Conservation (phyloP, 2,329 filamentous ascomycete species). For the Cercospora sp. region DNA sequence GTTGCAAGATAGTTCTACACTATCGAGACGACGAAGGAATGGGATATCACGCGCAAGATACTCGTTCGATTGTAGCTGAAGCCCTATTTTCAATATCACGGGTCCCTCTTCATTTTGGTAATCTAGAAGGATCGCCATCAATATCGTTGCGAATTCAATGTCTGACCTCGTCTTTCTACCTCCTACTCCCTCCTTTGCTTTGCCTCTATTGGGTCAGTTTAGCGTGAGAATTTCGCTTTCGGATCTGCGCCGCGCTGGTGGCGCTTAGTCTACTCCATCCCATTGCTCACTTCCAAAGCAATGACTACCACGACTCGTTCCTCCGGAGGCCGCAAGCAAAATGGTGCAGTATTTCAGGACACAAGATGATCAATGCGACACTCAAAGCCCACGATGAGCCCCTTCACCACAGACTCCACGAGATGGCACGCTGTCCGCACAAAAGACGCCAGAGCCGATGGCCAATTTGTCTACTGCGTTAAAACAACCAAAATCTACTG, state of each 20-base stretch:
- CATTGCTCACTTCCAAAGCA: constrained; percentile 13
- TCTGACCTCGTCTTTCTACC: no score
- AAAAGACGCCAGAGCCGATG: constrained; percentile 20
- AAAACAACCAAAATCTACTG: constrained; percentile 61
- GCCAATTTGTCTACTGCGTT: constrained; percentile 56
- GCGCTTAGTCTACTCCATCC: not conserved
- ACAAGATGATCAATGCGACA: not conserved
- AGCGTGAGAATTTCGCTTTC: not conserved
- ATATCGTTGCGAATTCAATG: no score
- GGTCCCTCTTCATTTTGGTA: no score
- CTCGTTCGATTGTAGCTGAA: no score
- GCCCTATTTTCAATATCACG: no score
- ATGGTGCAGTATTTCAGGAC: not conserved
- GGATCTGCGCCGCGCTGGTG: not conserved
- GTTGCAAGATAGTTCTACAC: no score
- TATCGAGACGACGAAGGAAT: no score
- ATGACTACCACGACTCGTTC: not conserved
- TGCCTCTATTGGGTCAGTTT: no score
- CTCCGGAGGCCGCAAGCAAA: not conserved
- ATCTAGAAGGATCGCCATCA: no score
- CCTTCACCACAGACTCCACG: not conserved
- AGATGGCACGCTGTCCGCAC: constrained; percentile 21
- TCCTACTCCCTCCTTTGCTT: no score
- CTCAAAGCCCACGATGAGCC: not conserved
- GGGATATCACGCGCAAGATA: no score